phyloP scores from a whole-genome alignment of 495 filamentous ascomycete species.

The Penicillium herquei region DNA sequence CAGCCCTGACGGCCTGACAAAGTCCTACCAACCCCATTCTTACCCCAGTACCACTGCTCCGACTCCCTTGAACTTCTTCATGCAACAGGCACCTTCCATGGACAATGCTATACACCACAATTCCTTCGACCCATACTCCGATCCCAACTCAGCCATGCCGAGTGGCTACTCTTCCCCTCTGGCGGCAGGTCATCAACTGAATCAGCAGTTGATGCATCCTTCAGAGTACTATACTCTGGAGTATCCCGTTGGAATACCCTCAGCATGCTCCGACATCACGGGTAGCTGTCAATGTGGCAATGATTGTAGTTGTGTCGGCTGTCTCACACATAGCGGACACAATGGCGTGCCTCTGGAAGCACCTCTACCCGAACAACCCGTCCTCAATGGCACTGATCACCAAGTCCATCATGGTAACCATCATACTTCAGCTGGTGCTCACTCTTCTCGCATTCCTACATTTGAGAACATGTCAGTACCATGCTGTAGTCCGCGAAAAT shows the following conservation, averaged over 20 bases:
- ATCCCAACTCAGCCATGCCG: conserved; percentile 16
- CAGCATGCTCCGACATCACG: conserved; percentile 40
- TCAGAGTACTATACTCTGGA: conserved; percentile 47
- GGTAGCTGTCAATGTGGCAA: conserved; percentile 50
- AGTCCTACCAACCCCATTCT: conserved; percentile 13
- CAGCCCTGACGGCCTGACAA: conserved; percentile 14
- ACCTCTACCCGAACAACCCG: conserved; percentile 5
- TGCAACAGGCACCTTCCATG: conserved; percentile 14
- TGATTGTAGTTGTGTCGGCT: conserved; percentile 51
- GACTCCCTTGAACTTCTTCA: conserved; percentile 12
- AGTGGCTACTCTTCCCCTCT: conserved; percentile 32
- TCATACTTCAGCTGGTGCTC: conserved; percentile 1
- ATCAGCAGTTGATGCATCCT: conserved; percentile 39
- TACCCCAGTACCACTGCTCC: conserved; percentile 6
- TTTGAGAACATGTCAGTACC: conserved; percentile 20
- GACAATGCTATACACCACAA: conserved; percentile 8
- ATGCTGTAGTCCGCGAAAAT: conserved; percentile 19
- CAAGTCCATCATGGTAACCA: conserved; percentile 1
- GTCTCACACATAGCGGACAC: conserved; percentile 50
- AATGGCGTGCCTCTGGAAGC: conserved; percentile 31
- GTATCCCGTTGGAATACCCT: conserved; percentile 43
- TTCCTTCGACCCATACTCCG: conserved; percentile 5
- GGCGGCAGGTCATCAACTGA: conserved; percentile 20
- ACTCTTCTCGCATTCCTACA: conserved; percentile 14
- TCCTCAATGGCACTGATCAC: conserved; percentile 1